Percentiles rank a stretch among this genome's conserved stretches.
These are phyloP conservation scores for Aspergillus quadricinctus DNA, from an alignment of 2,329 filamentous ascomycete species.

Conservation along the genomic window DNA sequence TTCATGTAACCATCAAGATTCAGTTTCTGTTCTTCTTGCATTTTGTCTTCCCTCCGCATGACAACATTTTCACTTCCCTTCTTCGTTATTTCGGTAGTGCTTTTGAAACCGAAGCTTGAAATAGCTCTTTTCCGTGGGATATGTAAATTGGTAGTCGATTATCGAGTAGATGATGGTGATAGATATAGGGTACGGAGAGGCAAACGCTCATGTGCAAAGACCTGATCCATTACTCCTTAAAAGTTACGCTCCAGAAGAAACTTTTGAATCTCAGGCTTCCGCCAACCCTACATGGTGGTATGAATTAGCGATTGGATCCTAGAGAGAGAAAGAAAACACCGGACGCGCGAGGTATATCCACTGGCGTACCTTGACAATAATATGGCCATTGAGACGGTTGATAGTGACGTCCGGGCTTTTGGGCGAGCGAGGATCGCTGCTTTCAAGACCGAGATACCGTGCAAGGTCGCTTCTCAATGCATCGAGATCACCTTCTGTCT, in stretches of 20 bases:
- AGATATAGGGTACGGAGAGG: conserved; percentile 9
- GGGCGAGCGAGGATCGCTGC: conserved; percentile 36
- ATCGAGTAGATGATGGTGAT: not conserved
- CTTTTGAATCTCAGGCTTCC: conserved; percentile 45
- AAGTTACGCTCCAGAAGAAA: conserved; percentile 47
- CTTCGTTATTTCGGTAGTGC: not conserved
- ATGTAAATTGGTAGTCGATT: conserved; percentile 1
- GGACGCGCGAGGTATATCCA: not conserved
- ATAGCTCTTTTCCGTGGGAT: not conserved
- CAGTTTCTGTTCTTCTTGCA: not conserved
- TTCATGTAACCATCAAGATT: not conserved
- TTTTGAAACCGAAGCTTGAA: not conserved
- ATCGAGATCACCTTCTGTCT: conserved; percentile 68
- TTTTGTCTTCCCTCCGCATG: not conserved
- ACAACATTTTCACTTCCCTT: not conserved
- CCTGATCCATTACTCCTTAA: conserved; percentile 22
- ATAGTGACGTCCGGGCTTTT: conserved; percentile 43
- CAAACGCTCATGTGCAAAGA: not conserved
- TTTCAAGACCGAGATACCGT: conserved; percentile 52
- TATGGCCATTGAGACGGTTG: conserved; percentile 64
- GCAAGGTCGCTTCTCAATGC: conserved; percentile 62
- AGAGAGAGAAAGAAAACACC: not conserved
- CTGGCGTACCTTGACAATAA: conserved; percentile 64
- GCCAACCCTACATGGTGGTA: conserved; percentile 41
- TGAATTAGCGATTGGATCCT: not conserved